phyloP scores from a whole-genome alignment of 768 basidiomycete species.

The Podaxis sp. region DNA sequence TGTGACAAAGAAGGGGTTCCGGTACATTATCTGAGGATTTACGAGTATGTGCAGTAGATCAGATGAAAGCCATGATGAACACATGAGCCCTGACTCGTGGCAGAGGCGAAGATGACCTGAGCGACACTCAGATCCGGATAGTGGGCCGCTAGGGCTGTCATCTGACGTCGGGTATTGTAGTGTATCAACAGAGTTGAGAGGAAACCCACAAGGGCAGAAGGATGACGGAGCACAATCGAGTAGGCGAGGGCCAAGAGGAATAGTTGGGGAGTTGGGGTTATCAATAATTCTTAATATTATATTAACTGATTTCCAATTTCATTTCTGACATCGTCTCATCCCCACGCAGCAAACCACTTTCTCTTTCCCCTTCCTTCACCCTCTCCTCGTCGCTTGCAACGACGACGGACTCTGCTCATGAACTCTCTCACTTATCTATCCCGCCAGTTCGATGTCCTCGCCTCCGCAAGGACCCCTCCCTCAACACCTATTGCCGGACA shows the following conservation, averaged over 20 bases:
- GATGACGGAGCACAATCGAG: neutral
- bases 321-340: neutral
- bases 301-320: neutral
- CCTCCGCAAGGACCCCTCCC: conserved; percentile 54
- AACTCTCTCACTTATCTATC: conserved; percentile 81
- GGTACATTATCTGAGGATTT: conserved; percentile 35
- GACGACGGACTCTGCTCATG: conserved; percentile 36
- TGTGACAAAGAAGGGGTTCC: conserved; percentile 37
- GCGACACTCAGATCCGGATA: conserved; percentile 4
- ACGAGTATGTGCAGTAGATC: conserved; percentile 5
- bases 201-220: neutral
- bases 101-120: neutral
- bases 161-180: neutral
- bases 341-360: conserved; percentile 2
- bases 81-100: neutral
- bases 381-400: neutral
- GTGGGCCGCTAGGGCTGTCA: neutral
- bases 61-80: conserved; percentile 6
- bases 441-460: conserved; percentile 76
- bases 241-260: conserved; percentile 1
- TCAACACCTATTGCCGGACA: conserved; percentile 45
- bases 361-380: neutral
- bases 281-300: conserved; percentile 1
- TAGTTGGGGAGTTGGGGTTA: conserved; percentile 3
- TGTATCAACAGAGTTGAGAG: neutral